Conservation (phyloP, 2,329 filamentous ascomycete species). For the Calonectria pauciramosa region DNA sequence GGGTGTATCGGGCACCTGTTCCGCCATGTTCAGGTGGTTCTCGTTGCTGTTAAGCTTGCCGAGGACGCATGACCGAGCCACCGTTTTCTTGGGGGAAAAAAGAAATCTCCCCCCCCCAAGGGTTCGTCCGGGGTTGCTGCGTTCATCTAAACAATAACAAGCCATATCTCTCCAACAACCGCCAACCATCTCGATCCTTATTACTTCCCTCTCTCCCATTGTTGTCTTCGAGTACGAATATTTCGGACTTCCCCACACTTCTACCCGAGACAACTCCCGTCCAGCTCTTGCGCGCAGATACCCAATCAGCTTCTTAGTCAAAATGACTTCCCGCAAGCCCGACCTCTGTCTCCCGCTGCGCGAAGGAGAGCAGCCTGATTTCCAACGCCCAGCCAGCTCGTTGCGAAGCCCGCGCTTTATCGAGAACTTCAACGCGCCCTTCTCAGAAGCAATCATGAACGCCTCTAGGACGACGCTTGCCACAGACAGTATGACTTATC, state of each 20-base stretch:
- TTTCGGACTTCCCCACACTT: not conserved
- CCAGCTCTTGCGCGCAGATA: constrained; percentile 20
- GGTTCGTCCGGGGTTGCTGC: constrained; percentile 7
- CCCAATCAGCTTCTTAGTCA: constrained; percentile 27
- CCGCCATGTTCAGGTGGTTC: constrained; percentile 35
- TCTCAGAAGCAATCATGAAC: constrained; percentile 52
- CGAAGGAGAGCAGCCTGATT: constrained; percentile 35
- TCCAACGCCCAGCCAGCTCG: constrained; percentile 36
- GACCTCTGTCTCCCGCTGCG: constrained; percentile 46
- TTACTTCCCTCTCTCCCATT: not conserved
- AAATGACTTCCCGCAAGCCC: constrained; percentile 47
- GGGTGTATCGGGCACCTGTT: constrained; percentile 40
- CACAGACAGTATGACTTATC: constrained; percentile 44
- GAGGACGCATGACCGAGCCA: constrained; percentile 27
- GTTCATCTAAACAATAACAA: constrained; percentile 25
- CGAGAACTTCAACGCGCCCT: constrained; percentile 56
- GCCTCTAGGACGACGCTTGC: constrained; percentile 46
- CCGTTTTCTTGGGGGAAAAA: constrained; percentile 23
- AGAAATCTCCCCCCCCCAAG: constrained; percentile 12
- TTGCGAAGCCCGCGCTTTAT: constrained; percentile 51
- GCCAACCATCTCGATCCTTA: not conserved
- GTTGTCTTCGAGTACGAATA: not conserved
- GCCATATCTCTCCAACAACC: not conserved
- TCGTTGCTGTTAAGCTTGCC: constrained; percentile 25
- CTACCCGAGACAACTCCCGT: constrained; percentile 1